Evolutionary conservation across 2,329 filamentous ascomycete species (phyloP), one percentile per base, ranked within the genome.

Genomic region (Sarocladium kiliense): DNA sequence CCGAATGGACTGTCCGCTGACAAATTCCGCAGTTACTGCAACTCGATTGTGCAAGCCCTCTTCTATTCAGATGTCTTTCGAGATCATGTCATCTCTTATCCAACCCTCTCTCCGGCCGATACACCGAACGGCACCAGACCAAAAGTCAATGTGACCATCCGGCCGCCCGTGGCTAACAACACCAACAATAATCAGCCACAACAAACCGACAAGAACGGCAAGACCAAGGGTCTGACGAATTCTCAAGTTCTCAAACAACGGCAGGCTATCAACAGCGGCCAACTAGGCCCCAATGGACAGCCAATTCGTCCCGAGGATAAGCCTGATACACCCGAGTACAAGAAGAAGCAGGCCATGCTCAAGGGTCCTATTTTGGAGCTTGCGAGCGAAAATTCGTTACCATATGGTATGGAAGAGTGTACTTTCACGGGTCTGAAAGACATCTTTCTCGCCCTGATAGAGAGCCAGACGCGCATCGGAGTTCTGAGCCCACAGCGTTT

Each of bases 1-100:
- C n/a, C n/a, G n/a, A n/a, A n/a, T n/a, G n/a, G 53, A 42, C 14
- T 44, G 37, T 42, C 21, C 14, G 49, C 61, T 70, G 45, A 70
- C 63, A 34, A 34, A 19, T 12, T 10, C 36, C 44, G 39, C 72
- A 97, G 93, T 71, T 99, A 99, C 74, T 96, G 91, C 76, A 99
- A 99, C 73, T 99, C 94, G 14, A 96, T 99, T 65, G 83, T 99
- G 57, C 94, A 99, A 76, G 95, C 91, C 64, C 84, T 99, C 56
- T 99, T 96, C 75, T 96, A 96, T 75, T 97, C 93, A 19, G 87
- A 91, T 44, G 85, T 90, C 30, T 99, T 99, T 71, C 89, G 94
- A 73, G 88, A 97, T 75, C 85, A 93, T 66, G 91, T 99, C 62
- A 85, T 99, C 71, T 92, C 89, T 66, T 99, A 96, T 66, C 93